Conservation (phyloP, 805 yeast species). For the Hanseniaspora thailandica region DNA sequence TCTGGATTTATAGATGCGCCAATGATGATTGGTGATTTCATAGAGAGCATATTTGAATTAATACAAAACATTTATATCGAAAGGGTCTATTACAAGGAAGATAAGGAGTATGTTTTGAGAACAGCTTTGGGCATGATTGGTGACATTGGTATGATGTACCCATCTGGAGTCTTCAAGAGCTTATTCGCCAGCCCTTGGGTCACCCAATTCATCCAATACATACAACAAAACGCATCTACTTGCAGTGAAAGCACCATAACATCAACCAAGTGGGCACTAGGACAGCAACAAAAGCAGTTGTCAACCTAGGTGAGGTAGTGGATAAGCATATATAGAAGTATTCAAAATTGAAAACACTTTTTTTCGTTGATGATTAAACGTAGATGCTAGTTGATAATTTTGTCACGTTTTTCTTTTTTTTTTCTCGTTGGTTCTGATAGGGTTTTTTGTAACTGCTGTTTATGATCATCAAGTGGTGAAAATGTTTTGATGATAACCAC, state of each 20-base stretch:
- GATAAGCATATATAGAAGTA: background rate
- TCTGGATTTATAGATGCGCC: constrained; percentile 74
- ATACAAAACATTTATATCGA: constrained; percentile 31
- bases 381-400: too few relatives aligned
- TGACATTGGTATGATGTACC: constrained; percentile 79
- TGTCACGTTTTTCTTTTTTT: too few relatives aligned
- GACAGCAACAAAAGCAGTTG: constrained; percentile 36
- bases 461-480: too few relatives aligned
- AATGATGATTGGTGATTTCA: constrained; percentile 49
- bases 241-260: constrained; percentile 62
- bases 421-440: too few relatives aligned
- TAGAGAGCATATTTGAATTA: constrained; percentile 60
- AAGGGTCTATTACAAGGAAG: constrained; percentile 9
- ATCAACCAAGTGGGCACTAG: constrained; percentile 97
- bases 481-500: too few relatives aligned
- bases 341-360: background rate
- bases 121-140: constrained; percentile 86
- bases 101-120: constrained; percentile 42
- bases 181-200: constrained; percentile 69
- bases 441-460: too few relatives aligned
- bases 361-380: background rate
- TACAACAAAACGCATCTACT: constrained; percentile 52
- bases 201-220: constrained; percentile 49
- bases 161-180: constrained; percentile 59
- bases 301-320: constrained; percentile 14